Base-by-base conservation (phyloP, 108 stramenopile genomes). In the Ochromonas danica region DNA sequence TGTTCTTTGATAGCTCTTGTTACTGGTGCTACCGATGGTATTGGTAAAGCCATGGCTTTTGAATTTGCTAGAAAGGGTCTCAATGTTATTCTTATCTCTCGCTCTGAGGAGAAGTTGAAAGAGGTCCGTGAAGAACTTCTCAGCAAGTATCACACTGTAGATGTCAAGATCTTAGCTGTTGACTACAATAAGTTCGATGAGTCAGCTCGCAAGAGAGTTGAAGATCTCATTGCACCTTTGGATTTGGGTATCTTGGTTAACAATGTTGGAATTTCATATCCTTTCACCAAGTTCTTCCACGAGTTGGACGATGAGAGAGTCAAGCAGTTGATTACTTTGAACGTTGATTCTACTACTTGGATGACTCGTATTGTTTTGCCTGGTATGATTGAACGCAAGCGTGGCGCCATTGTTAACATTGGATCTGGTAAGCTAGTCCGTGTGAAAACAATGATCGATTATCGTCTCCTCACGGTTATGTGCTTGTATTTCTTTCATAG, bases 1-100 rank as follows among this genome's bases (percentile, higher is more conserved):
- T 67, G 6, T 6, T 31, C 63, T 36, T 31, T 28, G 3, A 10
- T 36, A 67, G 96, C 94, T 10, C 95, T 98, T 2, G 89, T 99
- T 42, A 99, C 98, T 27, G 98, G 98, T 31, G 98, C 96, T 10
- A 99, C 96, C 43, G 97, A 98, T 81, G 98, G 98, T 39, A 99
- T 99, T 75, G 98, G 98, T 51, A 95, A 95, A 83, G 98, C 96
- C 17, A 93, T 95, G 80, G 93, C 95, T 0, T 84, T 96, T 39
- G 92, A 94, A 61, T 86, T 99, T 31, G 96, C 97, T 1, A 93
- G 94, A 84, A 89, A 93, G 71, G 98, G 98, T 62, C 88, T 96
- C 87, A 96, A 89, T 72, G 83, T 99, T 61, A 85, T 97, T 43
- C 88, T 99, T 62, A 95, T 99, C 81, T 93, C 94, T 41, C 90